Base-by-base conservation (phyloP, 371 early-diverging fungal genomes). In the Choanephora cucurbitarum region DNA sequence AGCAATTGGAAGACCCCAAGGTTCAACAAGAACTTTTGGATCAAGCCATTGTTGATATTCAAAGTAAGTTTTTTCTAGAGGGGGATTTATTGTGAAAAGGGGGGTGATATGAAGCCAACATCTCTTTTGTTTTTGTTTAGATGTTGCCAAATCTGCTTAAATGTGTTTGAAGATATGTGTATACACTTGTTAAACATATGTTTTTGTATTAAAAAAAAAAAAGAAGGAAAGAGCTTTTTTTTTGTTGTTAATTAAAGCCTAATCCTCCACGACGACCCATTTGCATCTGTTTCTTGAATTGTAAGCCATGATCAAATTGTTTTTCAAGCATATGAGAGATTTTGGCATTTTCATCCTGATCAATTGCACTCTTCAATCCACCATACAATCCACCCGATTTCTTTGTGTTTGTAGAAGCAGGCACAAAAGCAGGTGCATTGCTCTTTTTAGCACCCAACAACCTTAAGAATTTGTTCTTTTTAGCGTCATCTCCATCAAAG, bases 1-100 rank as follows among this genome's bases (percentile, higher is more conserved):
- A 78, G 67, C 84, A 89, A 63, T 84, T 97, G 41, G 61, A 81
- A 64, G 92, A 89, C 75, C 90, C 94, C 67, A 88, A 89, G 77
- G 68, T 82, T 62, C 85, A 84, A 70, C 71, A 81, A 64, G 64
- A 77, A 53, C 80, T 84, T 46, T 72, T 84, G 61, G 73, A 77
- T 47, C 80, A 84, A 66, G 77, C 79, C 55, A 58, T 84, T 55
- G 42, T 71, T 49, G 83, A 84, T 50, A 64, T 81, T 41, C 73
- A 81, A 57, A 72, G 81, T 77, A 74, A 73, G 68, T 72, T 5
- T 23, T 24, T 15, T 11, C 45, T 50, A n/a, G n/a, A n/a, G n/a
- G n/a, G n/a, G n/a, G n/a, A 5, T 44, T 22, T 19, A 18, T 53
- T 18, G 7, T 17, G 17, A 44, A 13, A 48, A 42, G 19, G 4